Percentiles rank a stretch among this genome's conserved stretches.
phyloP scores from a whole-genome alignment of 257 asterid species.

The Solanum lycopersicoides region DNA sequence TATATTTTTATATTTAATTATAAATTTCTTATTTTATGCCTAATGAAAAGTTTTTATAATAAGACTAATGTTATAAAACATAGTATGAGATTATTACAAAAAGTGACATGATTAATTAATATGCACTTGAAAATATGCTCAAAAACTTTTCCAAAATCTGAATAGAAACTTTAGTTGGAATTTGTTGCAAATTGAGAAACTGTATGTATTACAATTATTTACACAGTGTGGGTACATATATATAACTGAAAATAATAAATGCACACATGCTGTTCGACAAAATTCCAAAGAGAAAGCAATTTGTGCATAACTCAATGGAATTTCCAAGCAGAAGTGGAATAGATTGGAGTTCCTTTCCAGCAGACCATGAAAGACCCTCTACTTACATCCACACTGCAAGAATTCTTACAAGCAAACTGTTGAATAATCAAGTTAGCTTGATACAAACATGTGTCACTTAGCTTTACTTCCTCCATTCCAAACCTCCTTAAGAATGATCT shows the following conservation, averaged over 20 bases:
- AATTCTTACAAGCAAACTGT: conserved; percentile 6
- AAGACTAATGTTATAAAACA: too few species aligned
- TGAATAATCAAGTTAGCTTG: conserved; percentile 31
- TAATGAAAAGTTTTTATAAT: not conserved
- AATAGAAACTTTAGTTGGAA: too few species aligned
- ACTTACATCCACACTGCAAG: conserved; percentile 6
- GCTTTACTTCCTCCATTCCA: conserved; percentile 27
- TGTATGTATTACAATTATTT: too few species aligned
- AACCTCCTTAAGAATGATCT: conserved; percentile 24
- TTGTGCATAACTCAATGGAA: not conserved
- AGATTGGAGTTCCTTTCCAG: conserved; percentile 41
- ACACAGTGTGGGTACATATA: too few species aligned
- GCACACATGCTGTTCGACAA: not conserved
- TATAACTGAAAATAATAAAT: too few species aligned
- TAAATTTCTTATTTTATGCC: too few species aligned
- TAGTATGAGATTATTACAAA: not conserved
- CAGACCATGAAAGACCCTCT: conserved; percentile 17
- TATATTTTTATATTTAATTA: not conserved
- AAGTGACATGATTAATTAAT: too few species aligned
- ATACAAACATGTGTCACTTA: conserved; percentile 15
- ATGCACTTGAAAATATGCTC: too few species aligned
- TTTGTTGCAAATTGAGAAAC: too few species aligned
- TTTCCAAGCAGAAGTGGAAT: conserved; percentile 32
- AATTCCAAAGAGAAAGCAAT: not conserved
- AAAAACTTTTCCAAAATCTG: too few species aligned